Base-by-base conservation (phyloP, 805 yeast genomes). In the Wickerhamomyces silvicola region DNA sequence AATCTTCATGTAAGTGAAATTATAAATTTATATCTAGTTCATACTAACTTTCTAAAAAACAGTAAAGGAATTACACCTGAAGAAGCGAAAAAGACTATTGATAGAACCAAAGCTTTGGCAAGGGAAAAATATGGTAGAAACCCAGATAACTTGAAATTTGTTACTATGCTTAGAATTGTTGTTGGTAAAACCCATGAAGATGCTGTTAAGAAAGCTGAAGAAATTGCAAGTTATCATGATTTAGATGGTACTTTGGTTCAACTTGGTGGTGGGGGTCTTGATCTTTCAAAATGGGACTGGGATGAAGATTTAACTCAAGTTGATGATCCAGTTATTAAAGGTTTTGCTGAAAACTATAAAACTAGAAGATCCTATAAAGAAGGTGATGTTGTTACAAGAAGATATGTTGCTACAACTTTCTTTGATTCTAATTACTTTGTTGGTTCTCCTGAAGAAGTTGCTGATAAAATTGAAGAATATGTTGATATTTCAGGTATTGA, bases 251-350 rank as follows among this genome's bases (percentile, higher is more conserved):
- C 63, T 4, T 60, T 58, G 28, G 62, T 59, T 1, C 43, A 60
- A 18, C 60, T 62, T 36, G 53, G 66, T 23, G 68, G 68, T 12
- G 59, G 66, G 8, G 67, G 66, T 3, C 43, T 56, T 27, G 66
- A 62, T 32, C 47, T 62, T 20, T 52, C 58, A 14, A 42, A 50
- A 24, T 60, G 45, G 39, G 50, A 41, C n/a, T 39, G 48, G 36
- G 62, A 57, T 18, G 59, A 59, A 28, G 64, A 59, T 32, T 42
- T 62, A 18, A 42, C 40, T 16, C 39, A 46, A 14, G 43, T 43
- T 14, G 54, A 45, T n/a, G 38, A 48, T 14, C 49, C 52, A 31
- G 56, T 53, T 2, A 48, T 51, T 3, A 41, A 43, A 18, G 50
- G 53, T 3, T 45, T 52, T 31, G 49, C 45, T 9, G 37, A 38